Evolutionary conservation across 169 alveolate genomes (phyloP), one percentile per base, ranked within the genome.

Genomic region (Plasmodium vivax): DNA sequence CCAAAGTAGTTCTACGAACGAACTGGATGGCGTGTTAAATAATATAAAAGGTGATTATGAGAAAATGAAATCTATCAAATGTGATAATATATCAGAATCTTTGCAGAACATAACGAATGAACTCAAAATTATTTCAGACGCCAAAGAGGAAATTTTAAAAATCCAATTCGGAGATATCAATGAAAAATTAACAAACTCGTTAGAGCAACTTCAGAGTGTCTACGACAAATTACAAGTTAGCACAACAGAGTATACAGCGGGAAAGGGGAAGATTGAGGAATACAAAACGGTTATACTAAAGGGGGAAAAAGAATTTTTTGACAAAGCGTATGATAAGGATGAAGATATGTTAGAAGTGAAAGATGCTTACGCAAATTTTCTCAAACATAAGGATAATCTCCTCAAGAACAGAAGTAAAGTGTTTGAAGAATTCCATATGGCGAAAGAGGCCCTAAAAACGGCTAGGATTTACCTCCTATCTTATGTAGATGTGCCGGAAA

Each of bases 261-360:
- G 30, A 32, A 30, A 83, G n/a, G 45, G 16, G 32, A 83, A 62
- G 45, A 27, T 83, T 32, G 82, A 83, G n/a, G 43, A 83, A 16
- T 23, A 30, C 41, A 83, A 62, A 83, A 36, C 27, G 7, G 30
- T 23, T 58, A 83, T 83, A 75, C 34, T 34, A 23, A 83, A 38
- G 4, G 27, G 75, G 45, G 77, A 58, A 62, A 62, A 83, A 10
- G 45, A 5, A 56, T 83, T 83, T 83, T 34, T 56, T 58, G 16
- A 34, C 27, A n/a, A 83, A 32, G 41, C 2, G 8, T 34, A 56
- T 83, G 81, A 62, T 27, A 83, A 58, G 23, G 82, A 83, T 83
- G 82, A 83, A n/a, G 62, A 32, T 56, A 34, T 83, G 45, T 38
- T 32, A 58, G 92, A 83, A 27, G 82, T 75, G 14, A 83, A 83